Percentiles rank a stretch among this genome's conserved stretches.
These are phyloP conservation scores for Porosira glacialis DNA, from an alignment of 352 stramenopile genomes.

Conservation along the genomic window DNA sequence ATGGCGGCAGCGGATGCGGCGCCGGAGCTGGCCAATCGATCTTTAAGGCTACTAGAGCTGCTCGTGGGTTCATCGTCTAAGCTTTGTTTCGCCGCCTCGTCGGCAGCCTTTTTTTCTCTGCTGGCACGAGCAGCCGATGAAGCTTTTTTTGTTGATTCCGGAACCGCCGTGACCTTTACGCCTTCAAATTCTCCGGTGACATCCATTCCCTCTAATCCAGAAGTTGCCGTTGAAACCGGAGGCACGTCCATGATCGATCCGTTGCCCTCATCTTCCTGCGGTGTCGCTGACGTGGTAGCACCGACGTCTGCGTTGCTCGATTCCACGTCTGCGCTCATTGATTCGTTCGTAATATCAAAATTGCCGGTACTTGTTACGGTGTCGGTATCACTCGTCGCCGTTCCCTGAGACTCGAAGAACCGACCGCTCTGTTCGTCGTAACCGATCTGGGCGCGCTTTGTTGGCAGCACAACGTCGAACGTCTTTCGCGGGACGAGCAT, in stretches of 20 bases:
- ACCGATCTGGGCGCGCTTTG: conserved; percentile 34
- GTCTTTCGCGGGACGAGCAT: conserved; percentile 37
- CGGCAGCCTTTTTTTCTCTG: not conserved
- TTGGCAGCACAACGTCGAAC: conserved; percentile 36
- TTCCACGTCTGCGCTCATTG: too few species aligned
- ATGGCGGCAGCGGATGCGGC: conserved; percentile 74
- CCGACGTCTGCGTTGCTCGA: too few species aligned
- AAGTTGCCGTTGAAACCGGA: conserved; percentile 1
- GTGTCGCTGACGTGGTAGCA: too few species aligned
- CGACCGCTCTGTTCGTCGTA: conserved; percentile 31
- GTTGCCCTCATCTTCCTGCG: conserved; percentile 1
- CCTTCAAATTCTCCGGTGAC: conserved; percentile 48
- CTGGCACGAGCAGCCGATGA: not conserved
- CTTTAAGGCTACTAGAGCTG: conserved; percentile 31
- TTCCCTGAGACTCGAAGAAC: conserved; percentile 36
- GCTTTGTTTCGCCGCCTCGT: not conserved
- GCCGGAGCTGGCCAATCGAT: conserved; percentile 64
- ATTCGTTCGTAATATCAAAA: too few species aligned
- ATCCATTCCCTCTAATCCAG: conserved; percentile 44
- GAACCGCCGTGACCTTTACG: conserved; percentile 39
- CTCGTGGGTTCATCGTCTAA: not conserved
- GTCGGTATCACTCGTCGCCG: not conserved
- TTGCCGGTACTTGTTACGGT: too few species aligned
- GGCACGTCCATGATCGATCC: not conserved
- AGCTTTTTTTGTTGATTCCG: conserved; percentile 16